Conservation (phyloP, 768 basidiomycete species). For the Panus rudis region DNA sequence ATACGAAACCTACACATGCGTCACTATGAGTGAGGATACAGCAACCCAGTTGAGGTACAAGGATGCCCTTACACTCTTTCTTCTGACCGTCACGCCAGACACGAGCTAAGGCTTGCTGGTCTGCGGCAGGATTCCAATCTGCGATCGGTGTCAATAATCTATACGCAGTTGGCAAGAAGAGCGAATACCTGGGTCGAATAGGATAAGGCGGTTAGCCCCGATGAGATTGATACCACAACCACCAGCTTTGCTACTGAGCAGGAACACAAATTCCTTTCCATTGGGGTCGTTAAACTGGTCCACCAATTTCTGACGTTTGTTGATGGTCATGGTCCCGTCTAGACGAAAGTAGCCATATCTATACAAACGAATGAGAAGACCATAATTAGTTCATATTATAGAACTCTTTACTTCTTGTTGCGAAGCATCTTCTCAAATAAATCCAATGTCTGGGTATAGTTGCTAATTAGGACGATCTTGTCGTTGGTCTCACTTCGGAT, state of each 20-base stretch:
- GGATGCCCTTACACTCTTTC: slow-evolving; percentile 78
- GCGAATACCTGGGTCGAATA: slow-evolving; percentile 85
- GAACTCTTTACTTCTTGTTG: slow-evolving; percentile 67
- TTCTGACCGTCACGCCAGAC: slow-evolving; percentile 99
- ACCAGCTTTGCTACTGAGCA: slow-evolving; percentile 92
- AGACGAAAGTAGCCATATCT: slow-evolving; percentile 89
- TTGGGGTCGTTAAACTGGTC: slow-evolving; percentile 93
- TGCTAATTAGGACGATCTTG: slow-evolving; percentile 95
- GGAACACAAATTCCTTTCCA: slow-evolving; percentile 90
- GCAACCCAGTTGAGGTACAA: neutral
- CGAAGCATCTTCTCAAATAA: slow-evolving; percentile 86
- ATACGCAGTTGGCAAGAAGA: neutral
- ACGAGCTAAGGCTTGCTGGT: slow-evolving; percentile 96
- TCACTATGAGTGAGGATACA: slow-evolving; percentile 2
- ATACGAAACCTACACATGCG: slow-evolving; percentile 73
- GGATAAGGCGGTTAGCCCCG: slow-evolving; percentile 89
- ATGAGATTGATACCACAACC: slow-evolving; percentile 97
- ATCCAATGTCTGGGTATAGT: slow-evolving; percentile 93
- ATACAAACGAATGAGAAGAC: neutral
- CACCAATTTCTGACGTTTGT: slow-evolving; percentile 90
- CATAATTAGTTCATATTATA: neutral
- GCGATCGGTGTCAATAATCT: neutral
- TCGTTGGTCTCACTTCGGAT: slow-evolving; percentile 78
- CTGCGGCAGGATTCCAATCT: slow-evolving; percentile 99
- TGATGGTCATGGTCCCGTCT: slow-evolving; percentile 92